Conservation (phyloP, 2,329 filamentous ascomycete species). For the Claviceps digitariae region DNA sequence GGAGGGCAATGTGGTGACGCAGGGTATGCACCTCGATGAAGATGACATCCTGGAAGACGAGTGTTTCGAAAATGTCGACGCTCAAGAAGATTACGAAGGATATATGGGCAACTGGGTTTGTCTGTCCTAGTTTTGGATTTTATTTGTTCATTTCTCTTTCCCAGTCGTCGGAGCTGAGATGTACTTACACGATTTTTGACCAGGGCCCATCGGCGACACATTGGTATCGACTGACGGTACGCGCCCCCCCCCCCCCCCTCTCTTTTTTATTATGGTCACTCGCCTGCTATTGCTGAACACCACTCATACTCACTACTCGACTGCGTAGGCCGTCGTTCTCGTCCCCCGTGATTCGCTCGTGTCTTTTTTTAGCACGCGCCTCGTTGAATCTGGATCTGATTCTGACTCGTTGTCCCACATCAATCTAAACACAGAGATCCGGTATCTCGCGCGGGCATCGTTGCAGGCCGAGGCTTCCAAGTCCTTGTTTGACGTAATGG, state of each 20-base stretch:
- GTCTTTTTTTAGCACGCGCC: conserved; percentile 2
- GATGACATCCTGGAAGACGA: conserved; percentile 11
- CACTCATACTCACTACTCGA: not conserved
- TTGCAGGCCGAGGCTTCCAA: not conserved
- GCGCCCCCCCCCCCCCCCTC: not conserved
- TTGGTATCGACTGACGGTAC: conserved; percentile 13
- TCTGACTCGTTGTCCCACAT: not conserved
- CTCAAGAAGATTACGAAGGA: conserved; percentile 14
- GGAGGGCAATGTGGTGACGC: conserved; percentile 11
- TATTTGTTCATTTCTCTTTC: too few relatives aligned
- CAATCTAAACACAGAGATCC: conserved; percentile 3
- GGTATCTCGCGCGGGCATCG: conserved; percentile 6
- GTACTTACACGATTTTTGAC: not conserved
- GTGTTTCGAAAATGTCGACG: conserved; percentile 8
- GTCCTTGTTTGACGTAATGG: conserved; percentile 1
- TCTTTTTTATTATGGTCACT: not conserved
- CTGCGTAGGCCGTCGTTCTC: conserved; percentile 10
- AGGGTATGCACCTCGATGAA: conserved; percentile 9
- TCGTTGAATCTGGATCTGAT: not conserved
- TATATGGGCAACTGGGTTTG: conserved; percentile 17
- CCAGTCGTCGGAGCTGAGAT: not conserved
- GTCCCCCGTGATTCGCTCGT: conserved; percentile 9
- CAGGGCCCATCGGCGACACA: conserved; percentile 12
- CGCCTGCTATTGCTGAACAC: not conserved
- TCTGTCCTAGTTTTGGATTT: not conserved